Conservation (phyloP, 495 filamentous ascomycete species). For the Jackrogersella multiformis region DNA sequence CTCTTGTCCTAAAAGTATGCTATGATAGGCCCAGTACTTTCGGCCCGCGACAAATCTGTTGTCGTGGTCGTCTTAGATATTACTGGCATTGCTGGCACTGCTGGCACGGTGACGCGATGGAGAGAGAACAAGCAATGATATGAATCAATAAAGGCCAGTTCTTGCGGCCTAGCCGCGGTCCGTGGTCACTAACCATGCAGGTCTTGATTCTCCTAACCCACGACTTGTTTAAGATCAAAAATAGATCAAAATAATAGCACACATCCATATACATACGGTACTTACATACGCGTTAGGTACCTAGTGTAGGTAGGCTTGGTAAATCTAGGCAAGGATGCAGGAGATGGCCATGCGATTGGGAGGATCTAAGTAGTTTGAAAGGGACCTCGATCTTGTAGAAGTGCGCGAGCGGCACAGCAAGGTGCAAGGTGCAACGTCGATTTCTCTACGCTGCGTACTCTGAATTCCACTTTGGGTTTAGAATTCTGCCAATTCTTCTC, state of each 20-base stretch:
- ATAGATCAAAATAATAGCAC: no score
- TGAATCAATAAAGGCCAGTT: constrained; percentile 40
- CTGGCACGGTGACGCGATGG: constrained; percentile 20
- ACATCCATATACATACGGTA: constrained; percentile 14
- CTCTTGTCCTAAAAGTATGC: constrained; percentile 24
- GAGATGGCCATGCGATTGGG: constrained; percentile 38
- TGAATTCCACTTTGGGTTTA: constrained; percentile 36
- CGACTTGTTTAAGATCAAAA: constrained; percentile 34
- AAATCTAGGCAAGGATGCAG: constrained; percentile 33
- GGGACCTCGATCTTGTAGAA: constrained; percentile 42
- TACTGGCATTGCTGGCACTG: constrained; percentile 8
- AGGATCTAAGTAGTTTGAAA: constrained; percentile 41
- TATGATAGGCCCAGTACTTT: constrained; percentile 38
- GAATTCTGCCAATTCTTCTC: constrained; percentile 43
- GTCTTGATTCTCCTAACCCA: constrained; percentile 37
- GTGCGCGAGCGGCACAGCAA: constrained; percentile 41
- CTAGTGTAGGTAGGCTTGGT: constrained; percentile 28
- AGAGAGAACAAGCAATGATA: constrained; percentile 5
- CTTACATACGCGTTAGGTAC: no score
- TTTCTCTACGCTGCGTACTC: no score
- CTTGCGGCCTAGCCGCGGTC: constrained; percentile 29
- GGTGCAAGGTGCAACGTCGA: constrained; percentile 39
- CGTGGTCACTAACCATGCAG: constrained; percentile 5
- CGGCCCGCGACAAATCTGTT: constrained; percentile 33
- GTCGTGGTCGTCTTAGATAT: constrained; percentile 27